Percentiles rank a stretch among this genome's conserved stretches.
phyloP scores from a whole-genome alignment of 495 filamentous ascomycete genomes.

The Aspergillus diversus region DNA sequence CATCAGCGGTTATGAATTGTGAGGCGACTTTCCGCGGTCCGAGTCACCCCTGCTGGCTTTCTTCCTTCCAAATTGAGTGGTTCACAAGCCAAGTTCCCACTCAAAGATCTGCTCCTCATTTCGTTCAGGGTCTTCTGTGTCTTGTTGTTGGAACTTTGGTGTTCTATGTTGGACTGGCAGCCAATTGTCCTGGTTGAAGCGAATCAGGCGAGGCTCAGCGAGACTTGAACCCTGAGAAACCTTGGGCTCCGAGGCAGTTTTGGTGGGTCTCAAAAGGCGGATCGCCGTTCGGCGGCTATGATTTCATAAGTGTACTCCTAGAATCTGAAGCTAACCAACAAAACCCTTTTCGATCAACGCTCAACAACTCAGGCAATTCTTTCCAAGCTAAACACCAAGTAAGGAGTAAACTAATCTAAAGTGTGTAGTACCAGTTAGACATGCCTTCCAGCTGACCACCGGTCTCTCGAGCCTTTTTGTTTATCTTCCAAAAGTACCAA shows the following conservation, averaged over 20 bases:
- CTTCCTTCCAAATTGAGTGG: neutral
- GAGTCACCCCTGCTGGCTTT: neutral
- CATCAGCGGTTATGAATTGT: too few relatives aligned
- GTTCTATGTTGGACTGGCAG: too few relatives aligned
- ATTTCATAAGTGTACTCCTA: too few relatives aligned
- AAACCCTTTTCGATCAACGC: neutral
- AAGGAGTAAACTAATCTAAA: neutral
- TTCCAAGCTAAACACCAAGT: neutral
- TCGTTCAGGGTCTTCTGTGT: neutral
- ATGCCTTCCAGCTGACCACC: conserved; percentile 17
- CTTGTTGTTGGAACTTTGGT: neutral
- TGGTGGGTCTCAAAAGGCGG: too few relatives aligned
- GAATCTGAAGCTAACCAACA: too few relatives aligned
- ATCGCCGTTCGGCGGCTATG: too few relatives aligned
- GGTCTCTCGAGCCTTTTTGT: conserved; percentile 19
- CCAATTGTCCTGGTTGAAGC: too few relatives aligned
- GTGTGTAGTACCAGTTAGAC: conserved; percentile 23
- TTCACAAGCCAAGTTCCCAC: neutral
- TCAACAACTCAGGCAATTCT: neutral
- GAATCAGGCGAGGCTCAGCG: too few relatives aligned
- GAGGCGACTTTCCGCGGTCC: neutral
- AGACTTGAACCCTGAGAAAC: too few relatives aligned
- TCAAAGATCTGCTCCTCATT: neutral
- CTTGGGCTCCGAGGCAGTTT: too few relatives aligned
- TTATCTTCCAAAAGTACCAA: conserved; percentile 14